Evolutionary conservation across 1,284 basidiomycete genomes (phyloP).

Genomic region (Sporisorium reilianum): DNA sequence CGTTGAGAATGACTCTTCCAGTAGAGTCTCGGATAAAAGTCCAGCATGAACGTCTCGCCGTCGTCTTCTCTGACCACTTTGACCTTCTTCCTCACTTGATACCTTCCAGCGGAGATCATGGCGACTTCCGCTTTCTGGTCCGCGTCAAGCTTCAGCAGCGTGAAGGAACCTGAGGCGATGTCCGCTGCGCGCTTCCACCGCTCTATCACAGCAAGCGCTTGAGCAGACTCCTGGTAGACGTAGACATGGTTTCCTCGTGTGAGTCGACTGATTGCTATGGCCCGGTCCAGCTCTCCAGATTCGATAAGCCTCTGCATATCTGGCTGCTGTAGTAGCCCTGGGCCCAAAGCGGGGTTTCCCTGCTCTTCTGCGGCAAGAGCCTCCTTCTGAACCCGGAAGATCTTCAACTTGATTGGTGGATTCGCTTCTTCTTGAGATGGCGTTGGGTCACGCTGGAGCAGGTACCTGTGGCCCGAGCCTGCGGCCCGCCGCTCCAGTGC

Average conservation of each 20-base stretch:
- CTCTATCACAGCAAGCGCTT: not conserved
- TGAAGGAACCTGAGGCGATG: too few relatives aligned
- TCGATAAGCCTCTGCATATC: not conserved
- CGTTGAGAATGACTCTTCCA: not conserved
- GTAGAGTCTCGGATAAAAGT: not conserved
- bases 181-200: too few relatives aligned
- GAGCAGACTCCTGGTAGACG: not conserved
- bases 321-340: not conserved
- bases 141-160: not conserved
- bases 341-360: not conserved
- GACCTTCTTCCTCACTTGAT: not conserved
- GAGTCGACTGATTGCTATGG: not conserved
- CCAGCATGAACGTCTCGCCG: conserved; percentile 4
- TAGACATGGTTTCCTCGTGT: not conserved
- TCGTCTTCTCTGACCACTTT: not conserved
- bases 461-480: too few relatives aligned
- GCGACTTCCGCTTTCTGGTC: too few relatives aligned
- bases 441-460: too few relatives aligned
- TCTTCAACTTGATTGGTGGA: not conserved
- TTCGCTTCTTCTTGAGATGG: too few relatives aligned
- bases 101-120: not conserved
- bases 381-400: not conserved
- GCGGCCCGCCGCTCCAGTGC: too few relatives aligned
- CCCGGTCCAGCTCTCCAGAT: not conserved
- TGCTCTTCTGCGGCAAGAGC: too few relatives aligned